Percentiles rank a stretch among this genome's conserved stretches.
phyloP scores from a whole-genome alignment of 192 early-diverging fungal genomes.

The Linnemannia hyalina region DNA sequence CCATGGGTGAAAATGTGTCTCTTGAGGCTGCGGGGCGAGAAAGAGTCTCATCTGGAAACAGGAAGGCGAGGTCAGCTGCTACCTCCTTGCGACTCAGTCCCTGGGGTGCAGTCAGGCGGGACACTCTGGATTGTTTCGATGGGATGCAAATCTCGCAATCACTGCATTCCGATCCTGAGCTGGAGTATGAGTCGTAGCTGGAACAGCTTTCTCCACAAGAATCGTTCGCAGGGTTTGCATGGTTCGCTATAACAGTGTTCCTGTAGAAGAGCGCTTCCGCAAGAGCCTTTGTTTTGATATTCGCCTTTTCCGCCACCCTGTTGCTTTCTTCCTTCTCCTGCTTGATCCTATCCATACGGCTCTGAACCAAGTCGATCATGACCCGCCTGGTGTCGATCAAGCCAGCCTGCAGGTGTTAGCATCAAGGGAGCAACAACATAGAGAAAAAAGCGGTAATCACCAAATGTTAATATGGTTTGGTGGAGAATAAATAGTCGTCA shows the following conservation, averaged over 20 bases:
- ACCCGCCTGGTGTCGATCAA: slow-evolving; percentile 21
- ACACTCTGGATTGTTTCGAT: not conserved
- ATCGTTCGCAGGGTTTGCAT: slow-evolving; percentile 7
- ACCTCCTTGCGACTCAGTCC: slow-evolving; percentile 35
- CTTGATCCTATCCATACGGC: slow-evolving; percentile 39
- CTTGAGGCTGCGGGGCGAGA: not conserved
- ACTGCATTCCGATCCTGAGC: slow-evolving; percentile 48
- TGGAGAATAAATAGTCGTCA: not conserved
- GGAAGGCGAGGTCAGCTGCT: slow-evolving; percentile 32
- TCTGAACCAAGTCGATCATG: slow-evolving; percentile 41
- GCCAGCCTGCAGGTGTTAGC: not conserved
- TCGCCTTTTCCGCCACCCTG: not conserved
- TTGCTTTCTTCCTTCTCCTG: slow-evolving; percentile 35
- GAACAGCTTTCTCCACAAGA: slow-evolving; percentile 44
- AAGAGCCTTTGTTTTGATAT: slow-evolving; percentile 4
- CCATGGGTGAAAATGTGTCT: not conserved
- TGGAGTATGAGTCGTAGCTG: slow-evolving; percentile 53
- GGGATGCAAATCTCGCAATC: slow-evolving; percentile 46
- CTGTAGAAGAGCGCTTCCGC: slow-evolving; percentile 5
- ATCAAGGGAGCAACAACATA: not conserved
- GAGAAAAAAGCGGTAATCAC: not conserved
- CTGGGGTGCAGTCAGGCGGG: not conserved
- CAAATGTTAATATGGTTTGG: not conserved
- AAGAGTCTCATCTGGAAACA: slow-evolving; percentile 17
- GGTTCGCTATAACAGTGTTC: not conserved